Evolutionary conservation across 495 filamentous ascomycete genomes (phyloP), one percentile per base, ranked within the genome.

Genomic region (Tuber aestivum): DNA sequence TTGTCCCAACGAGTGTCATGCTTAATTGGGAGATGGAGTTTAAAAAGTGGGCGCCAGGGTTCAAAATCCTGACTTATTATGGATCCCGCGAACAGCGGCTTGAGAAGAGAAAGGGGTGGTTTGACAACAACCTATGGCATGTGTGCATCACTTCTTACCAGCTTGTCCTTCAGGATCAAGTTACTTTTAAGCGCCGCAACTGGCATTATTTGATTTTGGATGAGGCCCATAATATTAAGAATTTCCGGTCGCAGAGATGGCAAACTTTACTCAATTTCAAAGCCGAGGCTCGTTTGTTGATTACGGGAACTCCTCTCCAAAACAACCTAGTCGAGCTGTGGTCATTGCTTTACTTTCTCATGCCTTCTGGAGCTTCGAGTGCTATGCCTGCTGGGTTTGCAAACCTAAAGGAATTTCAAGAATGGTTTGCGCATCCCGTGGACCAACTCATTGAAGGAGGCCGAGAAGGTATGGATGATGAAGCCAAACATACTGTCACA

Each of bases 1-100:
- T 99, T 77, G 96, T 99, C 10, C 96, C 96, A 3, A 98, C 96
- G 14, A 97, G 94, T 84, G 96, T 99, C 41, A 97, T 99, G 87
- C 90, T 99, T 72, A 99, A 99, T 83, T 99, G 96, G 96, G 96
- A 98, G 83, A 97, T 97, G 91, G 96, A 99, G 84, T 99, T 99
- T 87, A 98, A 98, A 82, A 98, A 98, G 84, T 99, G 94, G 91
- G 94, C 93, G 71, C 96, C 96, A 20, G 96, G 96, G 3, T 99
- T 99, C 88, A 98, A 97, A 83, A 94, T 98, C 76, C 89, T 98
- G 77, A 94, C 94, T 3, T 99, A 99, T 86, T 98, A 98, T 83
- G 96, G 96, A 21, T 92, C 89, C 61, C 90, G 92, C 80, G 95
- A 98, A 76, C 95, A 98, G 85, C 91, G 96, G 32, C 93, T 92